Percentiles rank a stretch among this genome's conserved stretches.
Evolutionary conservation across 495 filamentous ascomycete genomes (phyloP).

Genomic region (Lophiotrema nucula): DNA sequence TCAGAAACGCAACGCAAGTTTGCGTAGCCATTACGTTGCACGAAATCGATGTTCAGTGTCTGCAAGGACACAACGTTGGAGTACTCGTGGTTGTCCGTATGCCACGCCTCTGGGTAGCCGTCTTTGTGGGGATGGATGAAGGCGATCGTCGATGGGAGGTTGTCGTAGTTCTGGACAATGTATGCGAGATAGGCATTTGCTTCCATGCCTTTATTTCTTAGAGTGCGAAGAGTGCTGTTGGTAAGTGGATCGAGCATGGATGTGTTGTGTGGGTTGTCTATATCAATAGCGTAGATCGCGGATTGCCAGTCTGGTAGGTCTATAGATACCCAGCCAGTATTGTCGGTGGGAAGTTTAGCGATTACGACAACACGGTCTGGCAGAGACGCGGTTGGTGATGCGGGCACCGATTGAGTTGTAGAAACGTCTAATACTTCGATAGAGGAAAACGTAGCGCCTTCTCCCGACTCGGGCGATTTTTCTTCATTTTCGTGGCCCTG

Average conservation of each 20-base stretch:
- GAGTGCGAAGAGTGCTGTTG: conserved; percentile 44
- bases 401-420: no score
- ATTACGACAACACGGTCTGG: conserved; percentile 11
- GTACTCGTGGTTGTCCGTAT: conserved; percentile 46
- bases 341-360: not conserved
- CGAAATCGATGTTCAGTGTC: conserved; percentile 44
- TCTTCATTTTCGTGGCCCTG: no score
- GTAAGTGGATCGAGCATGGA: conserved; percentile 41
- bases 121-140: conserved; percentile 52
- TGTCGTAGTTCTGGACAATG: conserved; percentile 52
- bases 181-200: conserved; percentile 55
- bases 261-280: no score
- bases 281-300: conserved; percentile 54
- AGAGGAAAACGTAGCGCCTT: no score
- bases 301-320: conserved; percentile 36
- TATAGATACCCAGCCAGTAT: conserved; percentile 2
- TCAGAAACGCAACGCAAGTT: conserved; percentile 50
- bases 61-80: conserved; percentile 39
- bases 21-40: conserved; percentile 48
- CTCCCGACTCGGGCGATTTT: no score
- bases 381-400: no score
- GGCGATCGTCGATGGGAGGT: conserved; percentile 48
- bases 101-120: conserved; percentile 44
- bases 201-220: conserved; percentile 60
- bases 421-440: no score